Evolutionary conservation across 176 grass and related monocot genomes (phyloP).

Genomic region (Poa pratensis): DNA sequence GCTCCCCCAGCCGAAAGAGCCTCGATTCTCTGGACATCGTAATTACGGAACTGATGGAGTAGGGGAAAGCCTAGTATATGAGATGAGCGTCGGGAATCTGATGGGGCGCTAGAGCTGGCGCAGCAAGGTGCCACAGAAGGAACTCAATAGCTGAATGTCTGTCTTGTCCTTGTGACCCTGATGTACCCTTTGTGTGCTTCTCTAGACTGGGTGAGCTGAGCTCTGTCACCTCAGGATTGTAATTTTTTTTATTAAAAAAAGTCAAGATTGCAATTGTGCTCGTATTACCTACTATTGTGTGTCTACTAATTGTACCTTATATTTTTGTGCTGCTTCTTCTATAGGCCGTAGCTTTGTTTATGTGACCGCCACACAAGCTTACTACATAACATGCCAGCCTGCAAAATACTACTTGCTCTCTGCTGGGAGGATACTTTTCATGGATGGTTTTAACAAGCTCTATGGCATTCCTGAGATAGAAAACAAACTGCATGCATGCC

Average conservation of each 20-base stretch:
- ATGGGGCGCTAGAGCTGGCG: slow-evolving; percentile 33
- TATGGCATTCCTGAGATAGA: not conserved
- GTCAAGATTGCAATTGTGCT: not conserved
- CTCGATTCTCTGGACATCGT: not conserved
- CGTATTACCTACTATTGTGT: not conserved
- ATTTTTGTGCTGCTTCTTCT: not conserved
- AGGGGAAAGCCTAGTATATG: not conserved
- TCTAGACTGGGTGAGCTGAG: not conserved
- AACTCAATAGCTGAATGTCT: not conserved
- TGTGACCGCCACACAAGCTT: no score
- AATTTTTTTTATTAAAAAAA: not conserved
- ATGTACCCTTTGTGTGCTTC: not conserved
- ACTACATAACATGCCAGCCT: no score
- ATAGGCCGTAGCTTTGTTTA: not conserved
- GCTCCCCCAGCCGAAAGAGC: slow-evolving; percentile 40
- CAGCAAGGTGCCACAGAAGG: not conserved
- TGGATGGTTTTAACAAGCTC: not conserved
- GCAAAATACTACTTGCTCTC: not conserved
- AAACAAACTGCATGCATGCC: not conserved
- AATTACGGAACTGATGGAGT: not conserved
- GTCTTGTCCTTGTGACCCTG: not conserved
- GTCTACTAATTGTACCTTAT: not conserved
- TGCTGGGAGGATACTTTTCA: not conserved
- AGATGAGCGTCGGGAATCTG: slow-evolving; percentile 9
- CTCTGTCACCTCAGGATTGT: not conserved